A percentile compares a stretch with the other conserved stretches of the same genome.
These are phyloP conservation scores for Malassezia furfur DNA, from an alignment of 1,284 basidiomycete species.

Conservation along the genomic window DNA sequence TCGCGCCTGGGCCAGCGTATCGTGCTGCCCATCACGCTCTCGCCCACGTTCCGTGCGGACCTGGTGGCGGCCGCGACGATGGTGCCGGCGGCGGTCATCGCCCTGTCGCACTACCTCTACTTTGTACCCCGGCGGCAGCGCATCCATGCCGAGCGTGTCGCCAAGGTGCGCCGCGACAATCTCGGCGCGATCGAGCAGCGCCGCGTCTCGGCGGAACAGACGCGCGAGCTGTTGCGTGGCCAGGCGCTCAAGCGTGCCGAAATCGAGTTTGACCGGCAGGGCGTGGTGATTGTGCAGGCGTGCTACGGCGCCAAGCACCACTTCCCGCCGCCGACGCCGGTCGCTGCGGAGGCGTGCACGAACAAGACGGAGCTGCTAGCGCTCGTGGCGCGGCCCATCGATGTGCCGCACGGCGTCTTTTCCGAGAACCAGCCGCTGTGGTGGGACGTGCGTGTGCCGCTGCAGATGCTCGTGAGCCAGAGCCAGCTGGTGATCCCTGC, in stretches of 20 bases:
- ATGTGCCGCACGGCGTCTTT: background rate
- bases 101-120: constrained; percentile 56
- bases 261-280: constrained; percentile 49
- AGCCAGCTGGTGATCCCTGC: constrained; percentile 71
- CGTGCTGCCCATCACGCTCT: constrained; percentile 55
- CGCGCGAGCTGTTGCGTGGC: constrained; percentile 50
- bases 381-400: background rate
- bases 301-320: constrained; percentile 51
- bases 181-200: constrained; percentile 58
- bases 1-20: constrained; percentile 56
- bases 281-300: constrained; percentile 65
- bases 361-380: constrained; percentile 4
- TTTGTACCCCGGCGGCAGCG: constrained; percentile 55
- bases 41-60: constrained; percentile 52
- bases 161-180: constrained; percentile 56
- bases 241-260: constrained; percentile 49
- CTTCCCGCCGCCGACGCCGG: constrained; percentile 18
- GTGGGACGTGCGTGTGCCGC: constrained; percentile 66
- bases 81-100: constrained; percentile 54
- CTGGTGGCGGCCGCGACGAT: constrained; percentile 54
- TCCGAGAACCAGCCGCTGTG: constrained; percentile 47
- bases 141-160: constrained; percentile 47
- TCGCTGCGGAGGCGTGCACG: background rate
- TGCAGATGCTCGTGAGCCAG: constrained; percentile 71
- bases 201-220: constrained; percentile 57